Percentiles rank a stretch among this genome's conserved stretches.
phyloP scores from a whole-genome alignment of 2,329 filamentous ascomycete species.

The Torrubiellomyces zombiae region DNA sequence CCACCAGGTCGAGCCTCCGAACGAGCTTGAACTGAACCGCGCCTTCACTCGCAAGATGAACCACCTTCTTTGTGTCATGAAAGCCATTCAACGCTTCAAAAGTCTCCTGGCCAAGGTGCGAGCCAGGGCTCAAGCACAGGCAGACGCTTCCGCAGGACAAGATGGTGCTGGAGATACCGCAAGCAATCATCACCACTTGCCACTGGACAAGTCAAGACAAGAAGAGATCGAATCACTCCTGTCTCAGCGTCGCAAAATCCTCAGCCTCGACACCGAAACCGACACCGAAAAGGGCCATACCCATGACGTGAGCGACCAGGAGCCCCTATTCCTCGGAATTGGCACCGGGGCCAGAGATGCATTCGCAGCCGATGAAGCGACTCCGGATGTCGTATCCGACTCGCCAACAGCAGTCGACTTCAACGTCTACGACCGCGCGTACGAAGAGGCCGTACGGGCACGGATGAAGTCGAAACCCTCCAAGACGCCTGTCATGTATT shows the following conservation, averaged over 20 bases:
- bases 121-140: conserved; percentile 6
- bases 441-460: conserved; percentile 58
- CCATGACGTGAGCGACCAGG: conserved; percentile 44
- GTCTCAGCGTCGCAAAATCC: conserved; percentile 26
- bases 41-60: conserved; percentile 86
- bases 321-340: conserved; percentile 56
- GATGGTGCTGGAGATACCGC: conserved; percentile 7
- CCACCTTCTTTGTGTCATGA: conserved; percentile 75
- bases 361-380: conserved; percentile 21
- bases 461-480: conserved; percentile 39
- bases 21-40: conserved; percentile 74
- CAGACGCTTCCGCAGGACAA: neutral
- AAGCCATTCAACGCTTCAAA: conserved; percentile 83
- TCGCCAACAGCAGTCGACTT: conserved; percentile 73
- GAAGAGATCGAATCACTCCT: conserved; percentile 34
- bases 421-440: conserved; percentile 78
- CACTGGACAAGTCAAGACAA: conserved; percentile 22
- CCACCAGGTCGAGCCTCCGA: conserved; percentile 64
- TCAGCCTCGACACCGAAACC: conserved; percentile 14
- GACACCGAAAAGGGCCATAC: conserved; percentile 29
- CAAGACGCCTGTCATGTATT: conserved; percentile 27
- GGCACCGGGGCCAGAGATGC: conserved; percentile 44
- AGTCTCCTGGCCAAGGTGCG: conserved; percentile 34
- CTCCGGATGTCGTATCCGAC: conserved; percentile 50
- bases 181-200: too few species aligned